Conservation (phyloP, 768 basidiomycete genomes). For the Epithele typhae region DNA sequence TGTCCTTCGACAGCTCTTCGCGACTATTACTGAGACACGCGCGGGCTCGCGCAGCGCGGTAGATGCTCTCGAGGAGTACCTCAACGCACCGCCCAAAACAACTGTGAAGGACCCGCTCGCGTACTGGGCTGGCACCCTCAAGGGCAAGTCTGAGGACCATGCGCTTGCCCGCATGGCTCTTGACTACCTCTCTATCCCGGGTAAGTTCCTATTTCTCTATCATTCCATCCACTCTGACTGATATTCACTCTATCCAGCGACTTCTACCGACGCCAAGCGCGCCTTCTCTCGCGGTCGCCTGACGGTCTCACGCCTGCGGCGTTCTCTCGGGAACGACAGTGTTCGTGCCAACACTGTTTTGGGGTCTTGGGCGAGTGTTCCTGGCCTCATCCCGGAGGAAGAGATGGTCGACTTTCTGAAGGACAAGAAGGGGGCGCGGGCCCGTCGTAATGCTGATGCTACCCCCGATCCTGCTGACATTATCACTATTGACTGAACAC, state of each 20-base stretch:
- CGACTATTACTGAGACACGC: neutral
- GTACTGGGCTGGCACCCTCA: neutral
- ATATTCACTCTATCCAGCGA: neutral
- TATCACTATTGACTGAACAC: too few relatives aligned
- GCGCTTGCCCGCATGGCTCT: constrained; percentile 5
- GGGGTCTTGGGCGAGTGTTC: constrained; percentile 1
- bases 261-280: constrained; percentile 2
- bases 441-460: neutral
- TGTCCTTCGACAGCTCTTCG: neutral
- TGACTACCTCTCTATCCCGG: constrained; percentile 2
- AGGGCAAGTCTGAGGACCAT: neutral
- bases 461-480: neutral
- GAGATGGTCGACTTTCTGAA: neutral
- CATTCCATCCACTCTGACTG: neutral
- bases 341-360: constrained; percentile 2
- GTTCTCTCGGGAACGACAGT: neutral
- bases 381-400: neutral
- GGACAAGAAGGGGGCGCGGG: neutral
- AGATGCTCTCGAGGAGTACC: neutral
- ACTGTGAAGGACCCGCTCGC: neutral
- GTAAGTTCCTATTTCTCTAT: neutral
- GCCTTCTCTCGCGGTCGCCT: constrained; percentile 1
- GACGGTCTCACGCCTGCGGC: neutral
- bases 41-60: neutral
- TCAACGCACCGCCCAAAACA: neutral